Percentiles rank a stretch among this genome's conserved stretches.
phyloP scores from a whole-genome alignment of 331 rosid species.

The Saraca asoca region DNA sequence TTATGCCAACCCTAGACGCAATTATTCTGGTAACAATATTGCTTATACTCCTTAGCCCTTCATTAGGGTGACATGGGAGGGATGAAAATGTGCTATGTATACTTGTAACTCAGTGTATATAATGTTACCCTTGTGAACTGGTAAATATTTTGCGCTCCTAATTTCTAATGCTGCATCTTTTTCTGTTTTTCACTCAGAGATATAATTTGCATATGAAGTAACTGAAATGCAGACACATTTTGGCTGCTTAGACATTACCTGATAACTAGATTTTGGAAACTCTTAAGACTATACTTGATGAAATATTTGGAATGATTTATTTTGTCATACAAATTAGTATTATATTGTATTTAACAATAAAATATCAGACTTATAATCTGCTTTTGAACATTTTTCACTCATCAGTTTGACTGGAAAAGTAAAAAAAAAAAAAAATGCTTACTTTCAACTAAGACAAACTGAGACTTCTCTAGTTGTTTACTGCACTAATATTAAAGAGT shows the following conservation, averaged over 20 bases:
- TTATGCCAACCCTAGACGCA: slow-evolving; percentile 62
- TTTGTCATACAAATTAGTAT: slow-evolving; percentile 10
- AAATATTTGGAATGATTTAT: background rate
- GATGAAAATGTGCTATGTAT: slow-evolving; percentile 21
- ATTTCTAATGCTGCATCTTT: slow-evolving; percentile 16
- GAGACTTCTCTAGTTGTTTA: slow-evolving; percentile 14
- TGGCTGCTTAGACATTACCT: background rate
- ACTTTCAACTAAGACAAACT: too few relatives aligned
- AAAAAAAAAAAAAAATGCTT: slow-evolving; percentile 21
- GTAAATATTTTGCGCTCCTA: background rate
- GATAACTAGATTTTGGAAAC: slow-evolving; percentile 16
- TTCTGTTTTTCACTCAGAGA: slow-evolving; percentile 17
- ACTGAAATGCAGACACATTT: background rate
- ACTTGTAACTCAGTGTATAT: slow-evolving; percentile 25
- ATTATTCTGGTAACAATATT: slow-evolving; percentile 60
- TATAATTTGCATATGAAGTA: slow-evolving; percentile 14
- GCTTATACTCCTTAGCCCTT: slow-evolving; percentile 12
- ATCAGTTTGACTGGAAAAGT: slow-evolving; percentile 23
- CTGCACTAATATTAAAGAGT: slow-evolving; percentile 12
- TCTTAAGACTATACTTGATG: too few relatives aligned
- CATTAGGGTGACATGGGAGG: slow-evolving; percentile 24
- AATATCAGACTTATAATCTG: slow-evolving; percentile 12
- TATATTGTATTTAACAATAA: background rate
- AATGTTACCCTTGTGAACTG: slow-evolving; percentile 7
- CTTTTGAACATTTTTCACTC: background rate